Conservation (phyloP, 1,284 basidiomycete species). For the Cryptococcus wingfieldii region DNA sequence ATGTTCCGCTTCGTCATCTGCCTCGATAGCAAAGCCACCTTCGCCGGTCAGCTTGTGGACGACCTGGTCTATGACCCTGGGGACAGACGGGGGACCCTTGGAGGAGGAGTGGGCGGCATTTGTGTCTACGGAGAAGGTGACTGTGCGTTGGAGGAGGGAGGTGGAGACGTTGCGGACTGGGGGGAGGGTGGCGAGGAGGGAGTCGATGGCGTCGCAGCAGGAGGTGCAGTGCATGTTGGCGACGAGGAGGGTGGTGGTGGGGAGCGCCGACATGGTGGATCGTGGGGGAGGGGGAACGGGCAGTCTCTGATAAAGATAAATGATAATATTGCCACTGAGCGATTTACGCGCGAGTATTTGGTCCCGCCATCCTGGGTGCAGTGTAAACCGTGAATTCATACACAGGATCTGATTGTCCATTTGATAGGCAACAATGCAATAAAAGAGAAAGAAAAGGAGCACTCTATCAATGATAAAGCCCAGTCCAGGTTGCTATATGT, state of each 20-base stretch:
- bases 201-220: slow-evolving; percentile 45
- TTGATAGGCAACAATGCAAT: slow-evolving; percentile 1
- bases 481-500: neutral
- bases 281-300: no score
- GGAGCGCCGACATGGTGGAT: slow-evolving; percentile 1
- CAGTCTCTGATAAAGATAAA: no score
- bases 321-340: no score
- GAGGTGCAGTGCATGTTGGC: slow-evolving; percentile 49
- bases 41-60: slow-evolving; percentile 21
- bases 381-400: neutral
- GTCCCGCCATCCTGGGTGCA: no score
- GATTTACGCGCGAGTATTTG: no score
- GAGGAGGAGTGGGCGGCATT: slow-evolving; percentile 9
- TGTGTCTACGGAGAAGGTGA: slow-evolving; percentile 33
- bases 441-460: no score
- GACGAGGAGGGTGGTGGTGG: slow-evolving; percentile 30
- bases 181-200: slow-evolving; percentile 30
- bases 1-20: neutral
- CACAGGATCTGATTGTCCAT: slow-evolving; percentile 1
- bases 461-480: neutral
- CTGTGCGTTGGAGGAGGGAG: slow-evolving; percentile 41
- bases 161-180: slow-evolving; percentile 34
- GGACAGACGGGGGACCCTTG: slow-evolving; percentile 3
- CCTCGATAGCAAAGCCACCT: slow-evolving; percentile 37
- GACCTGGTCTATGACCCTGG: slow-evolving; percentile 21